phyloP scores from a whole-genome alignment of 2,329 filamentous ascomycete genomes.

The Falciphora oryzae region DNA sequence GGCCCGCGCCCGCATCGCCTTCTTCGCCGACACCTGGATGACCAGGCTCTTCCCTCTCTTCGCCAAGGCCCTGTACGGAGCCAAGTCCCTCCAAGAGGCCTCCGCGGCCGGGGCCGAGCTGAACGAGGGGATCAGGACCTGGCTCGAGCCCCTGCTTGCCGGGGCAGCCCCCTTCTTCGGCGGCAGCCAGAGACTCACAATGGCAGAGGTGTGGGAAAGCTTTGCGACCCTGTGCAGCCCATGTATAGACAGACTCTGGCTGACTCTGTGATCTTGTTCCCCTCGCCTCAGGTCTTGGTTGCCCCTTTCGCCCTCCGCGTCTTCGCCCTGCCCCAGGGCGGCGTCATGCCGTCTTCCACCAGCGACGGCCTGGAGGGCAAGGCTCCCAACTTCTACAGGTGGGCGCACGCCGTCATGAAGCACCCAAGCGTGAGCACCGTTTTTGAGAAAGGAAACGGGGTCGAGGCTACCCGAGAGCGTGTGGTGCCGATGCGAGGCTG shows the following conservation, averaged over 20 bases:
- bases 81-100: slow-evolving; percentile 44
- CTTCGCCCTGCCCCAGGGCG: slow-evolving; percentile 46
- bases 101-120: slow-evolving; percentile 42
- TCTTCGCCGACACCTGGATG: slow-evolving; percentile 47
- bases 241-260: no score
- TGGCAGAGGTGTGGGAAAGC: slow-evolving; percentile 58
- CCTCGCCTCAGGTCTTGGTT: slow-evolving; percentile 31
- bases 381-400: slow-evolving; percentile 61
- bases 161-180: slow-evolving; percentile 56
- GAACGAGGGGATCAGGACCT: slow-evolving; percentile 55
- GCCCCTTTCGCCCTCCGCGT: slow-evolving; percentile 63
- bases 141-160: slow-evolving; percentile 65
- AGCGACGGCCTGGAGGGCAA: slow-evolving; percentile 34
- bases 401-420: slow-evolving; percentile 53
- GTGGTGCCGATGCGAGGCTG: no score
- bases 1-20: slow-evolving; percentile 58
- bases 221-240: no score
- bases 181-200: slow-evolving; percentile 57
- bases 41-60: slow-evolving; percentile 37
- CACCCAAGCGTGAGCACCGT: slow-evolving; percentile 63
- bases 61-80: slow-evolving; percentile 37
- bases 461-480: no score
- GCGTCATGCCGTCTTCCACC: slow-evolving; percentile 39
- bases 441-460: slow-evolving; percentile 34
- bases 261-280: background rate